A percentile compares a stretch with the other conserved stretches of the same genome.
Evolutionary conservation across 768 basidiomycete species (phyloP).

Genomic region (Boletus speciosus): DNA sequence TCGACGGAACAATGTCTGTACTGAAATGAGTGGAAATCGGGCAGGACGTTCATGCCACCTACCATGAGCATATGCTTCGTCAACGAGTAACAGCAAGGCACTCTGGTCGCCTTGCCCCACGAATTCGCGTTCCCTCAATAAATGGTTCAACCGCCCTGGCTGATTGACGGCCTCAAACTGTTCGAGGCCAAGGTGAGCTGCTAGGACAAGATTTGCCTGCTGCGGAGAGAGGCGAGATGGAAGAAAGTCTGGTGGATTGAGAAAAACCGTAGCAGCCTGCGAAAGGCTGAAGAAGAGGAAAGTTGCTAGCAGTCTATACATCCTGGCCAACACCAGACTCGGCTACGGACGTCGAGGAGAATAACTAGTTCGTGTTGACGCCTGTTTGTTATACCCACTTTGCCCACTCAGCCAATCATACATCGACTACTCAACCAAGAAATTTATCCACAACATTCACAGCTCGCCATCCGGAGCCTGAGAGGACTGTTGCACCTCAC

Average conservation of each 20-base stretch:
- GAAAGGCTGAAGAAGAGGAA: constrained; percentile 35
- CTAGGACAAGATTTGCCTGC: constrained; percentile 57
- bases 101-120: constrained; percentile 54
- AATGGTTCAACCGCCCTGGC: constrained; percentile 16
- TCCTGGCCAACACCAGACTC: neutral
- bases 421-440: neutral
- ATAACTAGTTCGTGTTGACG: constrained; percentile 10
- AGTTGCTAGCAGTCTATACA: constrained; percentile 23
- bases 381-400: constrained; percentile 14
- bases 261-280: constrained; percentile 56
- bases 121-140: constrained; percentile 42
- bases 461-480: constrained; percentile 19
- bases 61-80: constrained; percentile 57
- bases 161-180: constrained; percentile 50
- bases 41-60: constrained; percentile 10
- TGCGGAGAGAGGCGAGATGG: constrained; percentile 44
- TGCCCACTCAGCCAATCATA: neutral
- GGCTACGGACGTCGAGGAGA: neutral
- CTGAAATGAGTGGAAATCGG: neutral
- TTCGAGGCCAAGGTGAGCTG: constrained; percentile 72
- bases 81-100: constrained; percentile 53
- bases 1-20: constrained; percentile 56
- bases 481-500: constrained; percentile 32
- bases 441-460: neutral
- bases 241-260: constrained; percentile 44